Evolutionary conservation across 768 basidiomycete genomes (phyloP), one percentile per base, ranked within the genome.

Genomic region (Mycena indigotica): DNA sequence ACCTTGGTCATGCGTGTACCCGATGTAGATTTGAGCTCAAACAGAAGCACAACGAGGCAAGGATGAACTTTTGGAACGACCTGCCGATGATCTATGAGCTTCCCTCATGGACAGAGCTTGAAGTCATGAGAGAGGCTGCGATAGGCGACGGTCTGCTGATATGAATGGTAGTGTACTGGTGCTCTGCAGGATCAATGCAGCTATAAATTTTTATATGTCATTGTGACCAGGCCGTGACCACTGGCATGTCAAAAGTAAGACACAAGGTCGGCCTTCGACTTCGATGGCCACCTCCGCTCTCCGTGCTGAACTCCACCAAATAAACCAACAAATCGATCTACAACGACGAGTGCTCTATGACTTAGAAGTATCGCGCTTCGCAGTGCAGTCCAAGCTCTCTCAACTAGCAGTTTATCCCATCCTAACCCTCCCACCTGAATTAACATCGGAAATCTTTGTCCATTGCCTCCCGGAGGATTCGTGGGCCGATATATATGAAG

Each of bases 361-460:
- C 5, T 19, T 44, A 21, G 41, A 44, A 23, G 41, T 21, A 5
- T 6, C 41, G 23, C 12, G 21, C 15, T 5, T 13, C 13, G 6
- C 41, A 16, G 15, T 44, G 41, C 38, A 39, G 12, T 19, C 26
- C 26, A 26, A 51, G 28, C 39, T 57, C 4, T 19, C 50, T 28
- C 25, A 21, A 16, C 13, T 52, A 6, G 29, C 48, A 6, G 28
- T 41, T 16, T 57, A 44, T 25, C 52, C 45, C 19, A 16, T 53
- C 28, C 30, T 49, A 29, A 52, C 56, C 17, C 21, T 57, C 5
- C 51, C 50, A 0, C 24, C 32, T 30, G 41, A 53, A 35, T 25
- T 57, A 28, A 30, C 35, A 2, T 30, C 41, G 13, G 50, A 35
- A 46, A 52, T 57, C 10, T 57, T 52, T 19, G 28, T 44, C 12